Evolutionary conservation across 495 filamentous ascomycete species (phyloP), one percentile per base, ranked within the genome.

Genomic region (Lasiosphaeriaceae sp.): DNA sequence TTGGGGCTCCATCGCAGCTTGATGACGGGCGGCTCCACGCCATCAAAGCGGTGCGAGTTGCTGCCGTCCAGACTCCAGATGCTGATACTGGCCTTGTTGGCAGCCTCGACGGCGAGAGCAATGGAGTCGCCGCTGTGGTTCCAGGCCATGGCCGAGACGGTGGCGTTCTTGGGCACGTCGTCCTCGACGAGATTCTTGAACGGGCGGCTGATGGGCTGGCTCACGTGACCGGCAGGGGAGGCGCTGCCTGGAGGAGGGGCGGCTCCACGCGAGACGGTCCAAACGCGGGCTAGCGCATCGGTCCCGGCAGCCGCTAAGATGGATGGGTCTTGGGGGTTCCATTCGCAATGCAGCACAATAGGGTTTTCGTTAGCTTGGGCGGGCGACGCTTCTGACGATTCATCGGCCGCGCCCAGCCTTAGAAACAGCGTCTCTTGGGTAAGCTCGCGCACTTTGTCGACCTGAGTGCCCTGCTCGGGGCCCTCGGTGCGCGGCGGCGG

Each of bases 261-360:
- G 58, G 79, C 70, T 61, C 74, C 74, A 78, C 74, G 72, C 60
- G 83, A 80, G 49, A 92, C 66, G 61, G 83, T 88, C 88, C 88
- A 93, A 70, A 94, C 75, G 58, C 84, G 86, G 74, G 88, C 89
- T 80, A 90, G 86, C 70, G 85, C 82, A 70, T 90, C 86, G 65
- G 77, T 80, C 65, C 89, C 88, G 69, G 84, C 85, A 59, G 85
- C 84, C 62, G 86, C 87, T 69, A 95, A 79, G 67, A 89, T 74
- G 35, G 81, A 85, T 57, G 90, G 80, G 77, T 92, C 85, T 56
- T 71, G 73, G 50, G 90, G 90, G 64, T 88, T 89, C 88, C 89
- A 95, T 70, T 85, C 76, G 72, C 84, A 83, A 51, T 82, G 81
- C 60, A 89, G 80, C 77, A 92, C 71, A 56, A 82, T 71, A 69